Base-by-base conservation (phyloP, 2,329 filamentous ascomycete genomes). In the Phialophora tarda region DNA sequence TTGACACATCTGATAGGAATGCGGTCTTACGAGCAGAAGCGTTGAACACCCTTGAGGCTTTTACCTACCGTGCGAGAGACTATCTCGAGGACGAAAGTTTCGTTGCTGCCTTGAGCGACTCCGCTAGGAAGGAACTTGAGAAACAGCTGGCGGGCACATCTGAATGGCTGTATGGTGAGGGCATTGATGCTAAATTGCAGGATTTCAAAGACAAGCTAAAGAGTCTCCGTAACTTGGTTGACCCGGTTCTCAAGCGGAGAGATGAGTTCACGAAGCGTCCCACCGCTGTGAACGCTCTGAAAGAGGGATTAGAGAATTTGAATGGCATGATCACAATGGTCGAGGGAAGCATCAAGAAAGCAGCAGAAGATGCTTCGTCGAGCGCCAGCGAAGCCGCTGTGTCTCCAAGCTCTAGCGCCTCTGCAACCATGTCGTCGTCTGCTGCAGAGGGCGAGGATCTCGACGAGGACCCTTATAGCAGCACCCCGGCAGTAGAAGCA, bases 161-260 rank as follows among this genome's bases (percentile, higher is more conserved):
- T 73, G 93, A 97, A 11, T 99, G 95, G 94, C 87, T 99, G 66
- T 95, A 97, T 76, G 91, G 87, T 17, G 93, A 93, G 55, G 92
- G 94, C 63, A 84, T 86, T 17, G 88, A 93, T 57, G 93, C 95
- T 4, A 83, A 86, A 41, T 89, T 88, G 65, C 87, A 91, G 2
- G 88, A 89, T 56, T 85, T 99, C 73, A 91, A 89, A 77, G 84
- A 86, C 63, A 92, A 89, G 76, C 85, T 96, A 58, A 89, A 91
- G 77, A 86, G 86, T 53, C 86, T 99, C 58, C 89, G 92, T 75
- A 86, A 88, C 61, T 86, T 97, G 55, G 91, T 93, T 60, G 82
- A 86, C 34, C 94, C 93, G 1, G 88, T 97, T 28, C 84, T 92
- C 72, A 88, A 85, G 75, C 87, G 95, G 66, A 88, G 89, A 56